Evolutionary conservation across 2,329 filamentous ascomycete species (phyloP), one percentile per base, ranked within the genome.

Genomic region (Botryotinia globosa): DNA sequence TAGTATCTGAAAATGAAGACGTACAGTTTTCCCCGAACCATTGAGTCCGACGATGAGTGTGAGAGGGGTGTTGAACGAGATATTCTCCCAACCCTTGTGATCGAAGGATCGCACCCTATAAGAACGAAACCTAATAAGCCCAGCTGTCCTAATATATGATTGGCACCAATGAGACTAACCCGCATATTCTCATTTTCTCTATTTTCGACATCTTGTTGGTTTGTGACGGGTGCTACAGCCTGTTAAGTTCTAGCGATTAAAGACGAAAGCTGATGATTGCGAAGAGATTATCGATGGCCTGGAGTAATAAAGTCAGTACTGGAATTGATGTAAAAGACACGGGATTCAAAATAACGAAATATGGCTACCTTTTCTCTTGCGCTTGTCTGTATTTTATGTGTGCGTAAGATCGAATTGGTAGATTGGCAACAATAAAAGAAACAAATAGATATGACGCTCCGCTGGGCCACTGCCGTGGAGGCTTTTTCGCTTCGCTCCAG

Each of bases 1-100:
- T 59, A 16, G 4, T 18, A 32, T 32, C n/a, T 9, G 65, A 4
- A 22, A 37, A 37, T 12, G 58, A 29, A 63, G 20, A 51, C 81
- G 62, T 83, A 88, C 87, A 16, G 96, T 99, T 85, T 99, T 99
- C 75, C 96, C 96, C 1, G 95, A 98, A 72, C 96, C 96, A 84
- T 99, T 99, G 83, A 94, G 93, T 73, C 96, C 96, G 73, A 99
- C 97, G 77, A 99, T 99, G 75, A 99, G 87, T 20, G 96, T 99
- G 72, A 99, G 87, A 39, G 96, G 97, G 0, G 93, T 92, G 76
- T 94, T 90, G 82, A 99, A 98, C 77, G 92, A 87, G 75, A 98
- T 97, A 54, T 88, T 91, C 83, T 98, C 92, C 76, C 87, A 87
- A 74, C 87, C 85, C 61, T 87, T 86, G 76, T 92, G 91, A 82